Conservation (phyloP, 352 stramenopile species). For the Saprolegnia diclina region DNA sequence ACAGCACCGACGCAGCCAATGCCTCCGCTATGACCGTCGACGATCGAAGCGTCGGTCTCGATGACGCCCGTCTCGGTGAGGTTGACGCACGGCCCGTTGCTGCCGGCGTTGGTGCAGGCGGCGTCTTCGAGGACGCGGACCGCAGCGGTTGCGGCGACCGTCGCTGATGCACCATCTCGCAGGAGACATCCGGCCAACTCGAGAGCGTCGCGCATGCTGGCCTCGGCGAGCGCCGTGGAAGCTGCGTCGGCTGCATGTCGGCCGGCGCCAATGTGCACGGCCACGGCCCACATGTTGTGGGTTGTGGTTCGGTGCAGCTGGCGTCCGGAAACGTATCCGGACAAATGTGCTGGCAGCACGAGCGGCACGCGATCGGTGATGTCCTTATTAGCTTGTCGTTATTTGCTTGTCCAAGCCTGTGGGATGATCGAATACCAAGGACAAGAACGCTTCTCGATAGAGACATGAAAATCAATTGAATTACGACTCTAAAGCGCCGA, state of each 20-base stretch:
- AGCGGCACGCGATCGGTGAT: too few relatives aligned
- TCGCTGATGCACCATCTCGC: not conserved
- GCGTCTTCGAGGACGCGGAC: conserved; percentile 38
- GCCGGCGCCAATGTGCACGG: conserved; percentile 56
- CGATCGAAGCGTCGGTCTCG: conserved; percentile 54
- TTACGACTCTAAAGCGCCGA: too few relatives aligned
- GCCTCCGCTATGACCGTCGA: conserved; percentile 36
- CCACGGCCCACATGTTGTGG: conserved; percentile 45
- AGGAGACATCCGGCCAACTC: conserved; percentile 25
- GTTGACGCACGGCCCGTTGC: conserved; percentile 37
- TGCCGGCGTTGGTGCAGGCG: conserved; percentile 49
- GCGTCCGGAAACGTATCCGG: not conserved
- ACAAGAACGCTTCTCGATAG: too few relatives aligned
- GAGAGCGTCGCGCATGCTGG: conserved; percentile 39
- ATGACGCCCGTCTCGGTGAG: conserved; percentile 42
- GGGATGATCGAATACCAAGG: too few relatives aligned
- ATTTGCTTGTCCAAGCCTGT: too few relatives aligned
- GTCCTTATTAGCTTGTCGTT: too few relatives aligned
- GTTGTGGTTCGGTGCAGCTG: conserved; percentile 19
- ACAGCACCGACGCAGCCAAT: conserved; percentile 46
- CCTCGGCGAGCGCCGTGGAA: conserved; percentile 31
- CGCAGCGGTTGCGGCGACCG: not conserved
- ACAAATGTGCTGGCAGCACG: not conserved
- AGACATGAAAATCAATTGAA: too few relatives aligned
- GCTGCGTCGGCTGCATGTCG: conserved; percentile 31